A percentile compares a stretch with the other conserved stretches of the same genome.
Conservation (phyloP, 352 stramenopile species). For the Pythium vanterpoolii region DNA sequence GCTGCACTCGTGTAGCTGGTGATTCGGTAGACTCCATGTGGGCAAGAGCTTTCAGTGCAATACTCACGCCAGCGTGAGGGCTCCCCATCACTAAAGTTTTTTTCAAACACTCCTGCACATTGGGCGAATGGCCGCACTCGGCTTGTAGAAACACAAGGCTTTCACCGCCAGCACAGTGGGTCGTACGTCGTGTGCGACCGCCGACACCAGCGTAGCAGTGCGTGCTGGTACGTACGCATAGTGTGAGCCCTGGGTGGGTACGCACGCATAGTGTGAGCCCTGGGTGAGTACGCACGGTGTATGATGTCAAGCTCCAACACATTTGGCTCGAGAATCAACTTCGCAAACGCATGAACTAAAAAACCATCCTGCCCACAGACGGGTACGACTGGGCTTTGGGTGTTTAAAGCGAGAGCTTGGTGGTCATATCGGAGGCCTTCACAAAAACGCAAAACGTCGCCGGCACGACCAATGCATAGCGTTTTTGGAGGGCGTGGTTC, state of each 20-base stretch:
- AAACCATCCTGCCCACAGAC: slow-evolving; percentile 32
- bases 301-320: slow-evolving; percentile 35
- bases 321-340: slow-evolving; percentile 43
- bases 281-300: slow-evolving; percentile 34
- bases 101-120: slow-evolving; percentile 32
- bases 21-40: neutral
- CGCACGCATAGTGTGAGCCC: slow-evolving; percentile 33
- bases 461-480: slow-evolving; percentile 29
- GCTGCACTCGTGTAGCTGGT: neutral
- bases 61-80: neutral
- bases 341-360: slow-evolving; percentile 39
- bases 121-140: slow-evolving; percentile 25
- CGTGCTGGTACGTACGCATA: slow-evolving; percentile 42
- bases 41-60: too few species aligned
- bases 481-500: slow-evolving; percentile 38
- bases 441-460: slow-evolving; percentile 42
- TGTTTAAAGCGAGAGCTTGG: slow-evolving; percentile 37
- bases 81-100: neutral
- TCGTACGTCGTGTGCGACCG: slow-evolving; percentile 32
- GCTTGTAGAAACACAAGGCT: slow-evolving; percentile 27
- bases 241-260: too few species aligned
- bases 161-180: slow-evolving; percentile 35
- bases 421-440: slow-evolving; percentile 37
- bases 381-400: slow-evolving; percentile 37
- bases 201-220: slow-evolving; percentile 39